Evolutionary conservation across 257 asterid species (phyloP).

Genomic region (Solanum gandarillasii): DNA sequence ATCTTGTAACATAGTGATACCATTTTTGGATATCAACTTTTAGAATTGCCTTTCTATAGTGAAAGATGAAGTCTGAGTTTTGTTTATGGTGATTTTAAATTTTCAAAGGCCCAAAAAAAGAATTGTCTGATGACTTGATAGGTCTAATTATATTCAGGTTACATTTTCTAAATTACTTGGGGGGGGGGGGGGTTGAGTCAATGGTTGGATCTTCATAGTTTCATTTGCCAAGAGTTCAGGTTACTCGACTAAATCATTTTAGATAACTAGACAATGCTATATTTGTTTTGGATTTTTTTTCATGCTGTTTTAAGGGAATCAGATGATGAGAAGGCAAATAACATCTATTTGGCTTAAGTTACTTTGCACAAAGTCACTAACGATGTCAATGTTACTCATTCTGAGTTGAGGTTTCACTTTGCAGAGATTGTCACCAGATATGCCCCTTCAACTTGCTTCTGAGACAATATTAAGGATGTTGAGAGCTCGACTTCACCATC

Average conservation of each 20-base stretch:
- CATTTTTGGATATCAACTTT: not conserved
- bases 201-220: not conserved
- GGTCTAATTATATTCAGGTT: not conserved
- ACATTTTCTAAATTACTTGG: not conserved
- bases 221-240: not conserved
- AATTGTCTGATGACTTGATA: not conserved
- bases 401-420: slow-evolving; percentile 7
- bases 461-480: slow-evolving; percentile 72
- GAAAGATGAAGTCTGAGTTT: not conserved
- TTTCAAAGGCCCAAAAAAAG: not conserved
- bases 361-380: not conserved
- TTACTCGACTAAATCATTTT: not conserved
- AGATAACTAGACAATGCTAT: not conserved
- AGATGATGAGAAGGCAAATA: not conserved
- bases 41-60: not conserved
- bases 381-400: not conserved
- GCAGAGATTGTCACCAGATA: slow-evolving; percentile 80
- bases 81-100: not conserved
- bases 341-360: not conserved
- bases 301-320: not conserved
- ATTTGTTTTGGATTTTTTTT: not conserved
- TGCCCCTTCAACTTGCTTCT: slow-evolving; percentile 89
- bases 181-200: not conserved
- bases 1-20: not conserved
- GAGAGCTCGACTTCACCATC: slow-evolving; percentile 89